Conservation (phyloP, 148 eudicot species). For the Chenopodium formosanum region DNA sequence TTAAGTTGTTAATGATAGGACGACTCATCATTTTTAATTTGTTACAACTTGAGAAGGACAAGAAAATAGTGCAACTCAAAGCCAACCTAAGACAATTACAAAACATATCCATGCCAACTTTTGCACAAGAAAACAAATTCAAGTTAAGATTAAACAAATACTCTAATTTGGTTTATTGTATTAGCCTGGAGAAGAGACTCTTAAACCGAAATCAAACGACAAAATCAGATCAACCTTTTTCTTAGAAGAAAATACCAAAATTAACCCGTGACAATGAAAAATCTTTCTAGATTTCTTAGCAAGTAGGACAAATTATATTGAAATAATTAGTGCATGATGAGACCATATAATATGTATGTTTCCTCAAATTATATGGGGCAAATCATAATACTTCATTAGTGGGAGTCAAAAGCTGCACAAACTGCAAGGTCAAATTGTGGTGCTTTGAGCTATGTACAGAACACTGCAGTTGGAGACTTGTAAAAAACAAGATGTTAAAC, state of each 20-base stretch:
- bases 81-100: not conserved
- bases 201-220: not conserved
- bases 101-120: constrained; percentile 8
- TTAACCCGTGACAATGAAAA: not conserved
- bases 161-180: too few relatives aligned
- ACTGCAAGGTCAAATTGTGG: constrained; percentile 6
- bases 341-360: not conserved
- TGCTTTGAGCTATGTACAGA: not conserved
- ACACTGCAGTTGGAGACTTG: not conserved
- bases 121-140: not conserved
- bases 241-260: not conserved
- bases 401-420: constrained; percentile 24
- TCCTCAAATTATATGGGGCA: not conserved
- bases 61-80: not conserved
- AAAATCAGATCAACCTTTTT: not conserved
- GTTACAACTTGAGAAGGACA: not conserved
- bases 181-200: too few relatives aligned
- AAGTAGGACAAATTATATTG: not conserved
- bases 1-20: not conserved
- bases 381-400: not conserved
- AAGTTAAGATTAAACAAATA: too few relatives aligned
- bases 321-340: not conserved
- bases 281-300: not conserved
- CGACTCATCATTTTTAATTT: not conserved
- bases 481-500: too few relatives aligned